Evolutionary conservation across 2,329 filamentous ascomycete genomes (phyloP).

Genomic region (Pleoardoris graminearum): DNA sequence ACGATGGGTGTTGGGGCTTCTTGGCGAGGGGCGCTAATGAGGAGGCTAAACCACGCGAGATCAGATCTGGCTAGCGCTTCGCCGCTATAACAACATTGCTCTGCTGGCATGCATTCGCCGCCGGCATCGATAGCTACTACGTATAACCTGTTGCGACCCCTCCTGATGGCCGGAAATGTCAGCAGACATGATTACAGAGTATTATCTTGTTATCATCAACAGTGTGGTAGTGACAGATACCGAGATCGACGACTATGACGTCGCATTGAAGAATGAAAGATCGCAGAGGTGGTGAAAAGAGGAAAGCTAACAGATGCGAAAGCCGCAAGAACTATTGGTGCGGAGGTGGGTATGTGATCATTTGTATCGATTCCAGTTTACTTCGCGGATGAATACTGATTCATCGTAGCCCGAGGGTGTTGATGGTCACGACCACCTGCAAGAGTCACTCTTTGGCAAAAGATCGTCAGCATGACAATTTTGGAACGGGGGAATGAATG

Average conservation of each 20-base stretch:
- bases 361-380: neutral
- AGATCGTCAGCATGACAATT: constrained; percentile 46
- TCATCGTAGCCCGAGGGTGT: constrained; percentile 43
- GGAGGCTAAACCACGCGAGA: constrained; percentile 31
- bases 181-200: constrained; percentile 20
- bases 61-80: constrained; percentile 20
- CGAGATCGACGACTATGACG: constrained; percentile 45
- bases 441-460: constrained; percentile 52
- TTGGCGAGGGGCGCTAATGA: constrained; percentile 23
- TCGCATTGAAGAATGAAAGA: constrained; percentile 51
- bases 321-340: constrained; percentile 46
- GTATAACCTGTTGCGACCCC: neutral
- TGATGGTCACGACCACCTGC: constrained; percentile 53
- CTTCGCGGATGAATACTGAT: neutral
- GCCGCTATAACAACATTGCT: constrained; percentile 8
- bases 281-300: constrained; percentile 40
- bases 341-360: constrained; percentile 52
- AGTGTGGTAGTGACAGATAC: constrained; percentile 49
- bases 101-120: constrained; percentile 5
- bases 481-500: constrained; percentile 39
- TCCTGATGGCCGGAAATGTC: neutral
- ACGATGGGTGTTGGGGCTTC: constrained; percentile 10
- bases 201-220: constrained; percentile 49
- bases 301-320: constrained; percentile 35
- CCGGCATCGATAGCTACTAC: neutral